These are phyloP conservation scores for Maudiozyma barnettii DNA, from an alignment of 805 yeast species.

Conservation along the genomic window DNA sequence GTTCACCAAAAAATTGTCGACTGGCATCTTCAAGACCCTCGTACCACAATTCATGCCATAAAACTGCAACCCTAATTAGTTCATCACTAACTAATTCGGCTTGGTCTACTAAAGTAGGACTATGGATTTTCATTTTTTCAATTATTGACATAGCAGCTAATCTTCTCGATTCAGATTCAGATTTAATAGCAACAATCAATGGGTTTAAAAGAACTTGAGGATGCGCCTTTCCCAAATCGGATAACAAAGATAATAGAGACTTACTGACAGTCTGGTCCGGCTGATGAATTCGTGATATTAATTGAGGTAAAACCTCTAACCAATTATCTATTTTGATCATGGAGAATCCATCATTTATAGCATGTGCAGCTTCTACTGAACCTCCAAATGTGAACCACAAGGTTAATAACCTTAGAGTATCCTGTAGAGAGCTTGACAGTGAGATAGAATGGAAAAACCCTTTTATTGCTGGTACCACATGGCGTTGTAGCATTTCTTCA, in stretches of 20 bases:
- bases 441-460: conserved; percentile 92
- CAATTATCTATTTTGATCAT: conserved; percentile 85
- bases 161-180: conserved; percentile 79
- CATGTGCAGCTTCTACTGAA: conserved; percentile 72
- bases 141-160: conserved; percentile 81
- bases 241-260: conserved; percentile 62
- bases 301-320: conserved; percentile 88
- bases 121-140: conserved; percentile 81
- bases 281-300: conserved; percentile 89
- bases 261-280: conserved; percentile 77
- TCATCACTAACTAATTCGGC: conserved; percentile 85
- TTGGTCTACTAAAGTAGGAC: conserved; percentile 72
- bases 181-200: conserved; percentile 83
- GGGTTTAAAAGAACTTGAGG: conserved; percentile 95
- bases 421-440: conserved; percentile 80
- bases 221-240: conserved; percentile 83
- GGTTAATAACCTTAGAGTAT: conserved; percentile 75
- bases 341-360: conserved; percentile 77
- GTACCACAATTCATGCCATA: conserved; percentile 96
- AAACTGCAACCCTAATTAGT: conserved; percentile 81
- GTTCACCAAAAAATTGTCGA: conserved; percentile 81
- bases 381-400: conserved; percentile 95
- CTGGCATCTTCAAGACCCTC: conserved; percentile 95
- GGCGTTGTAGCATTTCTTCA: conserved; percentile 59
- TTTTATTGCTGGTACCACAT: conserved; percentile 86